phyloP scores from a whole-genome alignment of 108 stramenopile species.

The Parietichytrium sp. region DNA sequence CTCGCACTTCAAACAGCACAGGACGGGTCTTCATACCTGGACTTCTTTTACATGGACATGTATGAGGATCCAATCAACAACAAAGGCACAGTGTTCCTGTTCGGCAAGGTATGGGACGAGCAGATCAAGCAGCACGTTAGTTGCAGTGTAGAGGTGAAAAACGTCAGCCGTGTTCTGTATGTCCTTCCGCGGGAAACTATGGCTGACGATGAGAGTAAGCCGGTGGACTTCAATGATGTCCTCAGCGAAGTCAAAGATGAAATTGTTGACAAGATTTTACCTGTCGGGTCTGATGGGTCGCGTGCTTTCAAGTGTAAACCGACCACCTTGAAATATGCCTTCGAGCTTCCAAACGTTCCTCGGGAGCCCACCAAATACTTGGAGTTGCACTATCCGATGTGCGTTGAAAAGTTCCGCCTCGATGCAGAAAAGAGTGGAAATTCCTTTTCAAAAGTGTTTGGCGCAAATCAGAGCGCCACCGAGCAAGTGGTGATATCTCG shows the following conservation, averaged over 20 bases:
- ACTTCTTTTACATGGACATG: conserved; percentile 93
- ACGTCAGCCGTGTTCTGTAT: conserved; percentile 78
- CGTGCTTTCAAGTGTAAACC: conserved; percentile 78
- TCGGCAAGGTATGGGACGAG: conserved; percentile 74
- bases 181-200: conserved; percentile 77
- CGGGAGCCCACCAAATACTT: conserved; percentile 87
- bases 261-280: conserved; percentile 53
- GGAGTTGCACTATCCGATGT: conserved; percentile 83
- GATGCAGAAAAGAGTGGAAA: conserved; percentile 69
- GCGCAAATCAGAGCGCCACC: conserved; percentile 72
- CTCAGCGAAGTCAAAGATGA: conserved; percentile 68
- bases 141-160: conserved; percentile 79
- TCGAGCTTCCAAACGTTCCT: conserved; percentile 85
- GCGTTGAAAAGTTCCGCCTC: conserved; percentile 76
- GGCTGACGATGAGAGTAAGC: conserved; percentile 55
- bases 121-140: conserved; percentile 62
- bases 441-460: conserved; percentile 80
- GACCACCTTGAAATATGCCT: conserved; percentile 87
- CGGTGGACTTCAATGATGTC: conserved; percentile 79
- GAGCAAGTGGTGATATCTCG: conserved; percentile 94
- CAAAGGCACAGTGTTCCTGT: conserved; percentile 83
- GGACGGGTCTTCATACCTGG: conserved; percentile 63
- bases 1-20: conserved; percentile 40
- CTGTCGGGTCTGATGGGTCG: conserved; percentile 70
- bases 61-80: conserved; percentile 58